Evolutionary conservation across 2,329 filamentous ascomycete species (phyloP).

Genomic region (Penicillium palitans): DNA sequence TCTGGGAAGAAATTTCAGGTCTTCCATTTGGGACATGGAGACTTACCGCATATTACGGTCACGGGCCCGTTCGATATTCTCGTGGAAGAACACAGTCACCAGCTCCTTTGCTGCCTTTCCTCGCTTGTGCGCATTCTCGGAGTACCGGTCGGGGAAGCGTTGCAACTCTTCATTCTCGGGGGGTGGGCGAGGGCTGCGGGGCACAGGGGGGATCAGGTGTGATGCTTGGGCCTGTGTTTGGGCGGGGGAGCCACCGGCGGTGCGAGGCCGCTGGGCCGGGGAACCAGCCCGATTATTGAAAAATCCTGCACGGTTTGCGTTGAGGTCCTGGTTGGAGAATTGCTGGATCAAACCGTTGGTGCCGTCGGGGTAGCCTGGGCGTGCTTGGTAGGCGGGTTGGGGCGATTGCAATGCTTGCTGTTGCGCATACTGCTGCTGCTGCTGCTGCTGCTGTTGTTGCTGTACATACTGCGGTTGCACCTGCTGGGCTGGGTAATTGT

Average conservation of each 20-base stretch:
- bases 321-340: conserved; percentile 94
- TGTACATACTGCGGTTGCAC: conserved; percentile 46
- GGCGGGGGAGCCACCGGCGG: conserved; percentile 65
- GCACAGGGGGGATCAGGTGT: conserved; percentile 70
- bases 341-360: conserved; percentile 92
- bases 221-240: conserved; percentile 58
- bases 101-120: conserved; percentile 65
- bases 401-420: conserved; percentile 55
- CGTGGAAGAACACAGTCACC: conserved; percentile 86
- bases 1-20: background rate
- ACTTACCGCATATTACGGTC: conserved; percentile 90
- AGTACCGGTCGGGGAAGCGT: conserved; percentile 79
- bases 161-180: conserved; percentile 71
- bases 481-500: conserved; percentile 56
- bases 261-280: conserved; percentile 76
- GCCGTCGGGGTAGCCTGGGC: conserved; percentile 64
- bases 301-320: conserved; percentile 67
- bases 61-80: conserved; percentile 92
- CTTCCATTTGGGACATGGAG: background rate
- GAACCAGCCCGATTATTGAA: conserved; percentile 67
- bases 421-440: conserved; percentile 55
- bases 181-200: conserved; percentile 54
- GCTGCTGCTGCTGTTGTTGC: conserved; percentile 49
- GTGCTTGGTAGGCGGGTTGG: conserved; percentile 55
- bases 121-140: conserved; percentile 78